Base-by-base conservation (phyloP, 129 eudicot species). In the Calendula officinalis region DNA sequence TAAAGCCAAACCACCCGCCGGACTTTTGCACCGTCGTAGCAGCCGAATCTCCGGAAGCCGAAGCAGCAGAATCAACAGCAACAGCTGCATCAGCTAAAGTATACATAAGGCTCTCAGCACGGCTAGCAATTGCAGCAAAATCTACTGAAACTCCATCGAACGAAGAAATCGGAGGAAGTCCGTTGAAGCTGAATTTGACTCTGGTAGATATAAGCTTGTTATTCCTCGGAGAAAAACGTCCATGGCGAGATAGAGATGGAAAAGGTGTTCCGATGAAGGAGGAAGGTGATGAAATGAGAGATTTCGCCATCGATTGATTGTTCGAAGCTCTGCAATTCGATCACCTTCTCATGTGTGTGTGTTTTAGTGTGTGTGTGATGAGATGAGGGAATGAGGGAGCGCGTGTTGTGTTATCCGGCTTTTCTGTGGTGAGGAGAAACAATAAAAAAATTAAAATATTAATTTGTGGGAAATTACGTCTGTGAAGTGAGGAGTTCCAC, bases 31-130 rank as follows among this genome's bases (percentile, higher is more conserved):
- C 85, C 11, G 86, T 66, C 22, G 87, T 69, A 32, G 73, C 27
- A 32, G 64, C 73, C 48, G 73, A 40, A 10, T 62, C 86, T 6
- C 78, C 79, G 0, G 81, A 51, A 47, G 14, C 90, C 12, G 78
- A 35, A 36, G 63, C 69, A 40, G 77, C 75, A 3, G 90, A 50
- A 40, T 81, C 84, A 34, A 63, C 94, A 15, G 91, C 77, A 33
- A 88, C 96, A 39, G 94, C 99, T 16, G 99, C 99, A 72, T 94
- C 99, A 30, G 99, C 99, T 33, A 94, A 68, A n/a, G 99, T 89
- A 71, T 94, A 94, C 48, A 94, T 60, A 33, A 94, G 42, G 12
- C 94, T 57, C 80, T 94, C 97, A 0, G 94, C 88, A 37, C 82
- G 77, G 64, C 52, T 72, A 39, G 74, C 75, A 39, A 94, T 67